Base-by-base conservation (phyloP, 768 basidiomycete species). In the Tylopilus vinaceipallidus region DNA sequence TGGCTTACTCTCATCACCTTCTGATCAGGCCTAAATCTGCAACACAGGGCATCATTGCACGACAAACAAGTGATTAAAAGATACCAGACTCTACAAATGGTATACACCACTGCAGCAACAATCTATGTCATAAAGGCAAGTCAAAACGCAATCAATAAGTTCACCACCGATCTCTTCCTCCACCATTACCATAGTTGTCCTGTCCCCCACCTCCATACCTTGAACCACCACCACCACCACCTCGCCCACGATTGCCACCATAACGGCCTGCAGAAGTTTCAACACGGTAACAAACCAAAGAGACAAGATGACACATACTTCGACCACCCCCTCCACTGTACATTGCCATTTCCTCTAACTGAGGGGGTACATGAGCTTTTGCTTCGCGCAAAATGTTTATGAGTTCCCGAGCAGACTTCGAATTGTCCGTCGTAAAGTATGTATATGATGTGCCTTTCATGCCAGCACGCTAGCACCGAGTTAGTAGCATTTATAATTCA, bases 351-450 rank as follows among this genome's bases (percentile, higher is more conserved):
- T 97, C 90, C 68, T 95, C 88, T 0, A 99, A 76, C 61, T 95
- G 91, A 49, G 91, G 82, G 22, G 95, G 92, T 30, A 98, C 78
- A 40, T 75, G 73, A 13, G 91, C 84, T 64, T 94, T 94, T 19
- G 92, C 91, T 68, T 97, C 94, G 47, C 80, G 75, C 54, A 98
- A 72, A 55, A 98, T 97, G 49, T 70, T 76, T 50, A 98, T 75
- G 10, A 99, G 81, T 63, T 99, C 97, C 34, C 93, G 88, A 20
- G 95, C 95, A 54, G 86, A 83, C 73, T 95, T 97, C 42, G 91
- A 84, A 68, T 97, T 95, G 61, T 98, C 93, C 42, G 95, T 90
- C 39, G 93, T 97, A 74, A 98, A 94, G 77, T 93, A 98, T 7
- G 95, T 95, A 72, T 91, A 95, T 1, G 92, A 91, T 33, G 83